Percentiles rank a stretch among this genome's conserved stretches.
Evolutionary conservation across 306 rosid genomes (phyloP).

Genomic region (Glycine tomentella): DNA sequence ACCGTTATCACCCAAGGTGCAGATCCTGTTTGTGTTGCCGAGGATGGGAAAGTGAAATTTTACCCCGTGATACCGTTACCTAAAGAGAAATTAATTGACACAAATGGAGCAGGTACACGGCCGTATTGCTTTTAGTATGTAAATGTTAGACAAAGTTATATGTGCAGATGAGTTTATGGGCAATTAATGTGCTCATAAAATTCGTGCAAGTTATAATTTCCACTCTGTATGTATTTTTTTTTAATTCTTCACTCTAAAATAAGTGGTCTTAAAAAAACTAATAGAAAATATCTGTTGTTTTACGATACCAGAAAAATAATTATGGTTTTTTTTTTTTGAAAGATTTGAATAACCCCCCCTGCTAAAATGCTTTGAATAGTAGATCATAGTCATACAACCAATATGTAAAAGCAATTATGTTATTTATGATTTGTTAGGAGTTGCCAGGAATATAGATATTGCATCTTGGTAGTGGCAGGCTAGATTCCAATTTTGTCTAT

Average conservation of each 20-base stretch:
- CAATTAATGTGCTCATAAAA: no score
- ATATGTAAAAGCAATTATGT: no score
- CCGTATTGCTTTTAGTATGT: constrained; percentile 6
- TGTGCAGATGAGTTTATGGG: no score
- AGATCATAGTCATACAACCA: constrained; percentile 17
- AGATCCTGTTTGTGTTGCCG: constrained; percentile 94
- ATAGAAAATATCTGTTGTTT: no score
- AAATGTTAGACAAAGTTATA: neutral
- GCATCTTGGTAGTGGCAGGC: no score
- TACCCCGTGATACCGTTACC: constrained; percentile 78
- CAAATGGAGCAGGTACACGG: constrained; percentile 88
- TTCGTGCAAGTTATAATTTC: neutral
- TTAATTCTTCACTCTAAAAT: no score
- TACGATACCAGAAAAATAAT: no score
- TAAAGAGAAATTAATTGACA: constrained; percentile 92
- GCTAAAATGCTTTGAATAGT: constrained; percentile 6
- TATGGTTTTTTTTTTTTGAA: neutral
- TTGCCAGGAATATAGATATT: no score
- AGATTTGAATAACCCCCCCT: neutral
- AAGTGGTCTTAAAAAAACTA: no score
- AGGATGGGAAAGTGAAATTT: constrained; percentile 81
- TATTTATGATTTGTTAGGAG: no score
- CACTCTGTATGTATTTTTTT: neutral
- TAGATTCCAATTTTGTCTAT: no score
- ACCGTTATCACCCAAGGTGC: constrained; percentile 95